A percentile compares a stretch with the other conserved stretches of the same genome.
Conservation (phyloP, 176 grass and related monocot genomes). For the Hordeum vulgare region MorexV3_pseudomolecules_assembly NC_058519.1:139468957-139469456, state of each 20-base stretch:
- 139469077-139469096: neutral
- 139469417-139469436: neutral
- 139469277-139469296: neutral
- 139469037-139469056: neutral
- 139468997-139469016: neutral
- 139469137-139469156: too few relatives aligned
- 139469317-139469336: slow-evolving; percentile 10
- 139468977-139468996: neutral
- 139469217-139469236: too few relatives aligned
- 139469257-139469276: neutral
- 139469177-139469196: too few relatives aligned
- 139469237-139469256: neutral
- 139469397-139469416: slow-evolving; percentile 22
- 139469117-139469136: neutral
- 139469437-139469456: neutral
- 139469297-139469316: neutral
- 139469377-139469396: neutral
- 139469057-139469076: neutral
- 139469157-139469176: too few relatives aligned
- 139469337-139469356: neutral
- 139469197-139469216: too few relatives aligned
- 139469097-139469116: neutral
- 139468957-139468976: neutral
- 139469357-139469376: slow-evolving; percentile 12
- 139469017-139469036: neutral